Base-by-base conservation (phyloP, 805 yeast species). In the Pichia eremophila region DNA sequence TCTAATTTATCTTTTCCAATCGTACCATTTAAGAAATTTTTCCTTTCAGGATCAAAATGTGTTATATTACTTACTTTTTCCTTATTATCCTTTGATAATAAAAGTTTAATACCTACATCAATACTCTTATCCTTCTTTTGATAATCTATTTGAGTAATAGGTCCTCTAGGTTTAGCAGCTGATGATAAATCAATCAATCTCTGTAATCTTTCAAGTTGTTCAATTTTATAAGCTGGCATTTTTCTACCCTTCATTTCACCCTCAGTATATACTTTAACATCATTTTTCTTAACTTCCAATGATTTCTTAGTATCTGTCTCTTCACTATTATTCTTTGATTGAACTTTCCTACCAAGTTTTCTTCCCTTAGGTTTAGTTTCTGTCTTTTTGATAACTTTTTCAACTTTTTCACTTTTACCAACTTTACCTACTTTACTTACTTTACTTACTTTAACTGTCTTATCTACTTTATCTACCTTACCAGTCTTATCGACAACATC, bases 101-200 rank as follows among this genome's bases (percentile, higher is more conserved):
- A 31, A 1, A 43, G 22, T 1, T 40, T 36, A 4, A 50, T 17
- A 15, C 17, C 36, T 34, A 10, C 7, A 34, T 25, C 29, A 17
- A 18, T 2, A 17, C 34, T 28, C 15, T n/a, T 39, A 19, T 40
- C 10, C 14, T 27, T 11, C 3, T 9, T 18, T n/a, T 19, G 8
- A 8, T 9, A 19, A 25, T 40, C 40, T 4, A 38, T 39, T 14
- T 29, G 34, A 27, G 48, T 39, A 4, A 44, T 37, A 2, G 50
- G 50, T 1, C 51, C 53, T n/a, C 51, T 40, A n/a, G 61, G 61
- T 40, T 46, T 55, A 1, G 55, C 50, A 15, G 44, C 47, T 27
- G 46, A 46, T 7, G 61, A 52, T 48, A 53, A 47, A 7, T 50
- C 46, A 12, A 49, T 40, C 27, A 57, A 45, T 5, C 41, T 34